Evolutionary conservation across 495 filamentous ascomycete species (phyloP).

Genomic region (Talaromyces thailandensis): DNA sequence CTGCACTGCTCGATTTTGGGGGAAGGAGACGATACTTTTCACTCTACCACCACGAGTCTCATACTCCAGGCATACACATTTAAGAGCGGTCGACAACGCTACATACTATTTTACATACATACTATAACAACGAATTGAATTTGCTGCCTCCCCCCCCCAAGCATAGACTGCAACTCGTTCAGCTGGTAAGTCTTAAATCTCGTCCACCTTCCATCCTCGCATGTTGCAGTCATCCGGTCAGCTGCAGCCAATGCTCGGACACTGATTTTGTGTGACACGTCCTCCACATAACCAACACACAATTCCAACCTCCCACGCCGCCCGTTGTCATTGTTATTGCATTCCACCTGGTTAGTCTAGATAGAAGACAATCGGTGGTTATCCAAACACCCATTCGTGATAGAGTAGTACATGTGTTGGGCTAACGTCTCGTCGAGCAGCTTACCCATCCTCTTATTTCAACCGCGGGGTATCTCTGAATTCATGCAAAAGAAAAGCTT

Average conservation of each 20-base stretch:
- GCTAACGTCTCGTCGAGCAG: neutral
- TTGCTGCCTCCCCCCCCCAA: neutral
- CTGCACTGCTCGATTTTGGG: neutral
- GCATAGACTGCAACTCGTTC: neutral
- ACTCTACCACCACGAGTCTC: neutral
- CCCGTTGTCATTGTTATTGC: neutral
- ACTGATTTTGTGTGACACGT: neutral
- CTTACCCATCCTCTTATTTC: too few species aligned
- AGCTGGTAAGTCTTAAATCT: neutral
- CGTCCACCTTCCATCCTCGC: neutral
- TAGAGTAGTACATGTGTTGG: neutral
- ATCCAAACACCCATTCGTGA: too few species aligned
- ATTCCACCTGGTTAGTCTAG: neutral
- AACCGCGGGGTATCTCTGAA: neutral
- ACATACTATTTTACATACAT: neutral
- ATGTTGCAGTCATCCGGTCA: neutral
- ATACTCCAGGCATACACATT: neutral
- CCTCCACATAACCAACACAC: neutral
- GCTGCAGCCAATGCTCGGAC: neutral
- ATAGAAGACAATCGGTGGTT: neutral
- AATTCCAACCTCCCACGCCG: neutral
- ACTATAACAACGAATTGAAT: neutral
- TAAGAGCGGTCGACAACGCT: neutral
- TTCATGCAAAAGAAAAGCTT: neutral
- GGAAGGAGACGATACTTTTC: neutral